Evolutionary conservation across 2,329 filamentous ascomycete genomes (phyloP).

Genomic region (Trichoderma endophyticum): DNA sequence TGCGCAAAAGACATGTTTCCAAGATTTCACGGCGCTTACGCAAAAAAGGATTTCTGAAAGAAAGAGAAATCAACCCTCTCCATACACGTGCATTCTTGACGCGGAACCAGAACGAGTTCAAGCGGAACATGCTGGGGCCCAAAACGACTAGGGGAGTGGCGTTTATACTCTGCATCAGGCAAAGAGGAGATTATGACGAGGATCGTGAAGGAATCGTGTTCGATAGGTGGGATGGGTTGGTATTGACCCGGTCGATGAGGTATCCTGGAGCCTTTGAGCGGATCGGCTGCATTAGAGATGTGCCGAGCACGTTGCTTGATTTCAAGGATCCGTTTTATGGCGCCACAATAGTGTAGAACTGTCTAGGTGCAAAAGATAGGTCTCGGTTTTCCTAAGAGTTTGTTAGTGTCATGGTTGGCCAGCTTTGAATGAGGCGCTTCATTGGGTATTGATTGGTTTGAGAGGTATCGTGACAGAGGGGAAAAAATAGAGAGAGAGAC

Average conservation of each 20-base stretch:
- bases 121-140: neutral
- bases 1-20: neutral
- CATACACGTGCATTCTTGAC: neutral
- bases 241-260: neutral
- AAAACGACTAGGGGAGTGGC: neutral
- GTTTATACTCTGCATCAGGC: neutral
- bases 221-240: neutral
- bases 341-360: neutral
- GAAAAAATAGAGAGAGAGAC: neutral
- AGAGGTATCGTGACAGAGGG: neutral
- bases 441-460: neutral
- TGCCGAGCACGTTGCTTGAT: neutral
- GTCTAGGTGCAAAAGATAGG: neutral
- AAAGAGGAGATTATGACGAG: neutral
- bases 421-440: neutral
- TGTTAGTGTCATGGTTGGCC: neutral
- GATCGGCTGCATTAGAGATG: constrained; percentile 2
- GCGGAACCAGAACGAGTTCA: neutral
- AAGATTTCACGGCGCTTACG: neutral
- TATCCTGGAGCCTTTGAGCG: neutral
- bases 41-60: neutral
- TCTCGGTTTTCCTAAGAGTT: neutral
- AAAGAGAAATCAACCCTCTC: neutral
- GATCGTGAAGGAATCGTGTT: too few species aligned
- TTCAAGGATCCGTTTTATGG: neutral